These are phyloP conservation scores for Fusarium euwallaceae DNA, from an alignment of 2,329 filamentous ascomycete species.

Conservation along the genomic window DNA sequence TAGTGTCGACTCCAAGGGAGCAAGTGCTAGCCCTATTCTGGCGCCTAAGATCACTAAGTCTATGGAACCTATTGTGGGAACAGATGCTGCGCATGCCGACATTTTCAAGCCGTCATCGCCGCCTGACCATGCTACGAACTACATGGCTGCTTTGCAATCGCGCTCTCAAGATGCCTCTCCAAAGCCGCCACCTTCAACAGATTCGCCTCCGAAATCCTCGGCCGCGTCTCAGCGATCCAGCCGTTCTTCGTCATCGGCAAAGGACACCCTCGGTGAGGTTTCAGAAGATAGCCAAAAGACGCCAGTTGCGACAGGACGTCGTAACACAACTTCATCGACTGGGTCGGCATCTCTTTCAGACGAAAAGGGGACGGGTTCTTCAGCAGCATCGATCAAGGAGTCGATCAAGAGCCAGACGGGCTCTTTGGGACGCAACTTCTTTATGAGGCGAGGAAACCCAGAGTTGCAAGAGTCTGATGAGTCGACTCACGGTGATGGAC, in stretches of 20 bases:
- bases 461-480: constrained; percentile 51
- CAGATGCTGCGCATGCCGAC: constrained; percentile 76
- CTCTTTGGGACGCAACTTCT: constrained; percentile 56
- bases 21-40: constrained; percentile 51
- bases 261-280: constrained; percentile 57
- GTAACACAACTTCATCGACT: constrained; percentile 56
- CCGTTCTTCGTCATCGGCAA: constrained; percentile 62
- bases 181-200: constrained; percentile 52
- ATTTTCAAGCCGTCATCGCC: constrained; percentile 70
- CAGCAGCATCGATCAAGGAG: constrained; percentile 50
- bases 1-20: constrained; percentile 61
- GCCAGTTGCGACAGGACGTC: constrained; percentile 47
- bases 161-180: constrained; percentile 70
- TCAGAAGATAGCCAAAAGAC: constrained; percentile 48
- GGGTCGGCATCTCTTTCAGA: constrained; percentile 47
- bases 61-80: constrained; percentile 75
- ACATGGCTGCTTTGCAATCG: constrained; percentile 77
- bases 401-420: constrained; percentile 58
- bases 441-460: constrained; percentile 56
- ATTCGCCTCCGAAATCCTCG: constrained; percentile 52
- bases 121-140: constrained; percentile 71
- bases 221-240: constrained; percentile 57
- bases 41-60: constrained; percentile 57
- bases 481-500: constrained; percentile 49
- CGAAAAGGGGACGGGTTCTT: constrained; percentile 47